phyloP scores from a whole-genome alignment of 495 filamentous ascomycete species.

The Aspergillus asperescens region DNA sequence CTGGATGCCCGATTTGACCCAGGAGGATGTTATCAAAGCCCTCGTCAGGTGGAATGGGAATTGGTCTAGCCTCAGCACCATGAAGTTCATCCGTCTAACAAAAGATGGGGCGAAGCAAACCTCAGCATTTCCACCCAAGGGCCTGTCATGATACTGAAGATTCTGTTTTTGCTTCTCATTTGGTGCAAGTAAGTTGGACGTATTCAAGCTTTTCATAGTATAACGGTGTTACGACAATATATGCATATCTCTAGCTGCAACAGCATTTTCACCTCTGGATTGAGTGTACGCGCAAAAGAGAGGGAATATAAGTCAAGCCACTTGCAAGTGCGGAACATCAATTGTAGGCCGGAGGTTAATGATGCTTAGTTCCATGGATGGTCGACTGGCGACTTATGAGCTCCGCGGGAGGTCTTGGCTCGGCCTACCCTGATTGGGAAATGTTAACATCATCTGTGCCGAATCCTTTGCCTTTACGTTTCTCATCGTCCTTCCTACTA shows the following conservation, averaged over 20 bases:
- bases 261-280: too few species aligned
- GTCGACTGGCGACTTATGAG: not conserved
- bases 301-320: too few species aligned
- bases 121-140: constrained; percentile 66
- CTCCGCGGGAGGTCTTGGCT: constrained; percentile 31
- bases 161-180: constrained; percentile 14
- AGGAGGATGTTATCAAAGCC: constrained; percentile 47
- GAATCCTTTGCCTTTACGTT: constrained; percentile 14
- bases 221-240: constrained; percentile 14
- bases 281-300: too few species aligned
- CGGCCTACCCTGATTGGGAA: constrained; percentile 13
- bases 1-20: constrained; percentile 60
- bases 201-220: constrained; percentile 19
- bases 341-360: too few species aligned
- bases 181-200: constrained; percentile 12
- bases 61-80: constrained; percentile 52
- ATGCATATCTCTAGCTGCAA: not conserved
- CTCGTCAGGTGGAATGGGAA: constrained; percentile 58
- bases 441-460: constrained; percentile 35
- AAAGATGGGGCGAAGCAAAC: constrained; percentile 49
- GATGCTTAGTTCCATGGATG: too few species aligned
- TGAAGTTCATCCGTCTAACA: constrained; percentile 60
- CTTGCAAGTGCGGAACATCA: too few species aligned
- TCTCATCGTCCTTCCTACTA: constrained; percentile 20
- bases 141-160: constrained; percentile 40